Percentiles rank a stretch among this genome's conserved stretches.
Evolutionary conservation across 2,329 filamentous ascomycete species (phyloP).

Genomic region (Leptosphaerulina australis): DNA sequence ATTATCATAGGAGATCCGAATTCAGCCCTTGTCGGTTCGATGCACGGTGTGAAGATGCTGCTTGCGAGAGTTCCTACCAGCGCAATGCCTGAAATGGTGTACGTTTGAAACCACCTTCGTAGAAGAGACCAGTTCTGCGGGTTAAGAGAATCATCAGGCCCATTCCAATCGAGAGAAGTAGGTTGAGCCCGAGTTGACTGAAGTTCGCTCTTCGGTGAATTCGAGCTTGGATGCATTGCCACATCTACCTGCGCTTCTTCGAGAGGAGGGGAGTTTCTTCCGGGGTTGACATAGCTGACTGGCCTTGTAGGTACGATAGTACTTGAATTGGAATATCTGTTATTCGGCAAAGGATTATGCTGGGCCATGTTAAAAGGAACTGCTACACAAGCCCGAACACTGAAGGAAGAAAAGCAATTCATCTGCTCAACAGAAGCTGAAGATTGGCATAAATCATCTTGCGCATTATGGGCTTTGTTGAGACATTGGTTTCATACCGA

Average conservation of each 20-base stretch:
- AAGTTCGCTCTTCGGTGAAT: not conserved
- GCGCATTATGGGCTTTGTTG: not conserved
- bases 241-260: not conserved
- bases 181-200: conserved; percentile 8
- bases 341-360: not conserved
- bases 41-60: conserved; percentile 20
- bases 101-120: conserved; percentile 21
- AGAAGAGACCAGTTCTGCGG: conserved; percentile 20
- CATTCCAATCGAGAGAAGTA: conserved; percentile 17
- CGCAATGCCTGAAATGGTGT: conserved; percentile 18
- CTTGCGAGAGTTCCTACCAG: conserved; percentile 20
- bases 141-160: conserved; percentile 19
- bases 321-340: conserved; percentile 5
- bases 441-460: not conserved
- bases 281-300: conserved; percentile 5
- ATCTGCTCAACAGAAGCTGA: not conserved
- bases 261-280: conserved; percentile 1
- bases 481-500: not conserved
- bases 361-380: not conserved
- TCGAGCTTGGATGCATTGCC: not conserved
- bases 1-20: conserved; percentile 27
- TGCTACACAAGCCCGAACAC: too few species aligned
- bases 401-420: too few species aligned
- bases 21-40: conserved; percentile 16
- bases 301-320: conserved; percentile 16